Conservation (phyloP, 75 land plant genomes). For the Adiantum capillusveneris region DNA sequence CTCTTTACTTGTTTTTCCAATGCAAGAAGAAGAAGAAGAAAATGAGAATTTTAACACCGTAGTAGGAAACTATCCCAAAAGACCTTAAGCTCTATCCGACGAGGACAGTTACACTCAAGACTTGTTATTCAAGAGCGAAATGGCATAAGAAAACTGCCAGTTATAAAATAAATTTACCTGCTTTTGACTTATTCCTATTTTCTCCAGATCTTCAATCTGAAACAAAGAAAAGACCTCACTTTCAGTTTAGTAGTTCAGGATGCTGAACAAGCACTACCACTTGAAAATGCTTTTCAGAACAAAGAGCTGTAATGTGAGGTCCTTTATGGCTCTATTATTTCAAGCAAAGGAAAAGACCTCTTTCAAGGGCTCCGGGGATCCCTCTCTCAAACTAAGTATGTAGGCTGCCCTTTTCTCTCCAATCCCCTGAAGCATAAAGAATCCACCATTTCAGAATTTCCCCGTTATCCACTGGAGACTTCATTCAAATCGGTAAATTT, state of each 20-base stretch:
- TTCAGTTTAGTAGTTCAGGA: not conserved
- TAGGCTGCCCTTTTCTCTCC: slow-evolving; percentile 66
- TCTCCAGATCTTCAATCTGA: slow-evolving; percentile 72
- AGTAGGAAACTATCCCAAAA: no score
- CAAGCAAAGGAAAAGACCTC: slow-evolving; percentile 25
- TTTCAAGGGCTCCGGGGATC: slow-evolving; percentile 54
- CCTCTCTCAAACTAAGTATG: slow-evolving; percentile 54
- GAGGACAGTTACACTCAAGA: no score
- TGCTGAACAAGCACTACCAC: not conserved
- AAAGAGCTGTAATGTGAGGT: not conserved
- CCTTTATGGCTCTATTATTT: not conserved
- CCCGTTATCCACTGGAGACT: no score
- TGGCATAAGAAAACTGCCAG: no score
- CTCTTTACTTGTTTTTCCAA: no score
- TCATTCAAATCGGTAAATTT: no score
- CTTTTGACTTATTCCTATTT: slow-evolving; percentile 72
- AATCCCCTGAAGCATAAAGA: slow-evolving; percentile 57
- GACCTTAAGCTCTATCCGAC: no score
- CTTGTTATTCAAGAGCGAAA: no score
- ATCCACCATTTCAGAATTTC: not conserved
- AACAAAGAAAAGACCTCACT: not conserved
- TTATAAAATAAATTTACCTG: slow-evolving; percentile 52
- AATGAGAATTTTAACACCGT: no score
- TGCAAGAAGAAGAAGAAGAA: no score
- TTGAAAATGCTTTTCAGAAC: not conserved